These are phyloP conservation scores for Ilyonectria mors-panacis DNA, from an alignment of 2,329 filamentous ascomycete species.

Conservation along the genomic window DNA sequence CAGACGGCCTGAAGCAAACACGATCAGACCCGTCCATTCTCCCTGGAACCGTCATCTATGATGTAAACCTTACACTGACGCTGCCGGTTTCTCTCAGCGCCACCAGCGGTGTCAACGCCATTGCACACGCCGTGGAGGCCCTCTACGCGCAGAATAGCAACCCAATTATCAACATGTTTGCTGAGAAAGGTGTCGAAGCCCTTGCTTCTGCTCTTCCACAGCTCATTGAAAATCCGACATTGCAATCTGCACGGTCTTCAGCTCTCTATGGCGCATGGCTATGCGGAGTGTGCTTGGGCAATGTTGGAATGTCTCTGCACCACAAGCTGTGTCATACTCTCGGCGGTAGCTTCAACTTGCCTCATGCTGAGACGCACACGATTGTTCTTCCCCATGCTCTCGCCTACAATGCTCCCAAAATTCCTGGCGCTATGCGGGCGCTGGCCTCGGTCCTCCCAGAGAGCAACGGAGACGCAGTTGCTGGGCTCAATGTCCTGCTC, in stretches of 20 bases:
- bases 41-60: conserved; percentile 74
- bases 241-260: conserved; percentile 60
- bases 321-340: conserved; percentile 57
- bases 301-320: conserved; percentile 26
- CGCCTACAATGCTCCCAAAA: conserved; percentile 72
- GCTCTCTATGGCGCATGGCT: conserved; percentile 56
- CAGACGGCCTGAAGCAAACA: conserved; percentile 71
- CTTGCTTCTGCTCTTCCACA: conserved; percentile 68
- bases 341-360: conserved; percentile 63
- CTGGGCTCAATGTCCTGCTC: conserved; percentile 70
- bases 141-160: conserved; percentile 74
- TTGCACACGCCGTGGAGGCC: conserved; percentile 75
- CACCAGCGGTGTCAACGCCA: conserved; percentile 75
- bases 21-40: conserved; percentile 71
- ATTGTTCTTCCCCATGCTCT: conserved; percentile 74
- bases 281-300: conserved; percentile 47
- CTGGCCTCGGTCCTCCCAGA: conserved; percentile 69
- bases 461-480: conserved; percentile 70
- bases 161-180: conserved; percentile 71
- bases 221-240: conserved; percentile 61
- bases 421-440: conserved; percentile 66
- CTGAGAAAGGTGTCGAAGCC: conserved; percentile 61
- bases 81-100: conserved; percentile 67
- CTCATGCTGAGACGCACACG: conserved; percentile 29
- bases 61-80: conserved; percentile 74